Percentiles rank a stretch among this genome's conserved stretches.
phyloP scores from a whole-genome alignment of 1,284 basidiomycete genomes.

The Boletus semigastroideus region DNA sequence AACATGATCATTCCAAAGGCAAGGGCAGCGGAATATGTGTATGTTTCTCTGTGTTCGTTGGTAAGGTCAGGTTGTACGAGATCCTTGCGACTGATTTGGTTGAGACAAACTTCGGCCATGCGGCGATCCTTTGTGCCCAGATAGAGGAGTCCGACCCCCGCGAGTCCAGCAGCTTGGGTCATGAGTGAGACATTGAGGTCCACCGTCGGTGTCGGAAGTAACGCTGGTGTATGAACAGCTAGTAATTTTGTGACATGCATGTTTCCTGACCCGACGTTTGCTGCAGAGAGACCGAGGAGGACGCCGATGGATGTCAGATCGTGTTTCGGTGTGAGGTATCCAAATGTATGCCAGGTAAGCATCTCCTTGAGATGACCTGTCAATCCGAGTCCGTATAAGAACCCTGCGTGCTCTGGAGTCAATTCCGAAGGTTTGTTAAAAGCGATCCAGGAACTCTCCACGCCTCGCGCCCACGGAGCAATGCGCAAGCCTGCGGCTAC shows the following conservation, averaged over 20 bases:
- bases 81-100: conserved; percentile 78
- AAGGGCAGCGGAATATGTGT: conserved; percentile 85
- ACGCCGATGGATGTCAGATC: conserved; percentile 93
- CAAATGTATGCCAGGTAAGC: conserved; percentile 86
- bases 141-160: conserved; percentile 89
- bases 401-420: conserved; percentile 91
- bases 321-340: conserved; percentile 93
- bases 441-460: conserved; percentile 91
- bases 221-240: conserved; percentile 89
- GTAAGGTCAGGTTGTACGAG: conserved; percentile 79
- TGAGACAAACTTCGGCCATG: conserved; percentile 90
- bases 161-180: conserved; percentile 87
- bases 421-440: conserved; percentile 88
- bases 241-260: conserved; percentile 87
- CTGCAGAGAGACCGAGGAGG: conserved; percentile 87
- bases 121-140: conserved; percentile 84
- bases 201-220: conserved; percentile 84
- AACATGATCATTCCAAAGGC: conserved; percentile 97
- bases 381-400: conserved; percentile 90
- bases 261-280: conserved; percentile 88
- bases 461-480: conserved; percentile 69
- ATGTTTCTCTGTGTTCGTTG: conserved; percentile 87
- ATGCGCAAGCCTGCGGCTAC: conserved; percentile 89
- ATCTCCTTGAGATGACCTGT: conserved; percentile 88
- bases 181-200: conserved; percentile 89